Base-by-base conservation (phyloP, 768 basidiomycete species). In the Boletus fagicola region DNA sequence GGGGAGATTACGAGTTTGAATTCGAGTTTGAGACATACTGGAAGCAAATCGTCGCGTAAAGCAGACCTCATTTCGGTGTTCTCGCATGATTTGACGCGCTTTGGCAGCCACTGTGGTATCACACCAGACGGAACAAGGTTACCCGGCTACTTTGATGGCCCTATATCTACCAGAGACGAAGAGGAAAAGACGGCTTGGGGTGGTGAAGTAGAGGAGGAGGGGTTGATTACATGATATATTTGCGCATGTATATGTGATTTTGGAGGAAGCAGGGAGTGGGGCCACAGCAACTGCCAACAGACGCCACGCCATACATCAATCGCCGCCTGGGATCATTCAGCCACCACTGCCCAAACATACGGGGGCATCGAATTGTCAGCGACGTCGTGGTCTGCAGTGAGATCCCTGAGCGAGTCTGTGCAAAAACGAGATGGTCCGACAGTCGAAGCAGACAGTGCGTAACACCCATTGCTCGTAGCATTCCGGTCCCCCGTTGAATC, bases 1-100 rank as follows among this genome's bases (percentile, higher is more conserved):
- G 90, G 15, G 92, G 92, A 1, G 80, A 85, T 3, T 83, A 85
- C 69, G 80, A 82, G 55, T 92, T 80, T 60, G 78, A 90, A 63
- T 94, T 88, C 68, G 86, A 93, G 56, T 79, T 83, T 15, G 76
- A 82, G 36, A 80, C 75, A 38, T 93, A 94, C 68, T 94, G 92
- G 92, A 78, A 86, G 57, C 86, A 88, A 64, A 78, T 94, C 26
- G 78, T 89, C 42, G 73, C 80, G 88, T 90, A 74, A 58, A 81
- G 75, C 3, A n/a, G 28, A 0, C 8, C 11, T 46, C 38, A 3
- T 9, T 46, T 36, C 6, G 4, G 10, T 36, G 45, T 15, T 24
- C 15, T 13, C 2, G 33, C 1, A 22, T n/a, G 36, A 12, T 36
- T 57, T 67, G 43, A 67, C 49, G 0, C 20, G 11, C 3, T 12